A percentile compares a stretch with the other conserved stretches of the same genome.
Conservation (phyloP, 2,329 filamentous ascomycete genomes). For the Pseudogymnoascus sp. region DNA sequence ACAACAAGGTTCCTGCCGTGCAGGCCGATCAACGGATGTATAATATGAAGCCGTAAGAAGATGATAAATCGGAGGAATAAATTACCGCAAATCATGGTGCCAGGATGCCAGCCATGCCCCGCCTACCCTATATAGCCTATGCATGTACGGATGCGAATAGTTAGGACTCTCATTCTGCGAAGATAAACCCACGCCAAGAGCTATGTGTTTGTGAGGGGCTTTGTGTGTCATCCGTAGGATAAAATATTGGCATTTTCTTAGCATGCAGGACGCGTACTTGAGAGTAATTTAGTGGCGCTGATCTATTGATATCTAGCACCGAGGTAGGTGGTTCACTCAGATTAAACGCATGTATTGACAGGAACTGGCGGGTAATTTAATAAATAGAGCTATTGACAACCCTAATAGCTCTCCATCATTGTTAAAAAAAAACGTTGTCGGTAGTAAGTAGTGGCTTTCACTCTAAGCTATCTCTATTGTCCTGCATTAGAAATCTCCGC, state of each 20-base stretch:
- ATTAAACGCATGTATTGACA: not conserved
- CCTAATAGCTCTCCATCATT: not conserved
- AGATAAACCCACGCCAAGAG: not conserved
- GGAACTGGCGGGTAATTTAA: not conserved
- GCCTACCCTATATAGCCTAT: slow-evolving; percentile 1
- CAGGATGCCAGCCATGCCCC: not conserved
- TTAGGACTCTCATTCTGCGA: not conserved
- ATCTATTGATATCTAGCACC: not conserved
- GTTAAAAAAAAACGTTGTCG: not conserved
- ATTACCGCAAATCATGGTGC: slow-evolving; percentile 8
- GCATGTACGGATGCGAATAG: not conserved
- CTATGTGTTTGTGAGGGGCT: not conserved
- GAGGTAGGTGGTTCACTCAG: not conserved
- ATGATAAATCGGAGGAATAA: slow-evolving; percentile 8
- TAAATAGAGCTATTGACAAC: not conserved
- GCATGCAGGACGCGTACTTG: not conserved
- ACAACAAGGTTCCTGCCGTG: not conserved
- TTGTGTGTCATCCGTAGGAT: not conserved
- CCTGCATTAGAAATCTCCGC: slow-evolving; percentile 1
- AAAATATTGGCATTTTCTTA: not conserved
- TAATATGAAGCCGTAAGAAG: slow-evolving; percentile 7
- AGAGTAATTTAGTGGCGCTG: not conserved
- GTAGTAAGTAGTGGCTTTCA: not conserved
- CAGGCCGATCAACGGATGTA: slow-evolving; percentile 4
- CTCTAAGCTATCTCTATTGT: not conserved